Conservation (phyloP, 371 early-diverging fungal genomes). For the Nematocida major region DNA sequence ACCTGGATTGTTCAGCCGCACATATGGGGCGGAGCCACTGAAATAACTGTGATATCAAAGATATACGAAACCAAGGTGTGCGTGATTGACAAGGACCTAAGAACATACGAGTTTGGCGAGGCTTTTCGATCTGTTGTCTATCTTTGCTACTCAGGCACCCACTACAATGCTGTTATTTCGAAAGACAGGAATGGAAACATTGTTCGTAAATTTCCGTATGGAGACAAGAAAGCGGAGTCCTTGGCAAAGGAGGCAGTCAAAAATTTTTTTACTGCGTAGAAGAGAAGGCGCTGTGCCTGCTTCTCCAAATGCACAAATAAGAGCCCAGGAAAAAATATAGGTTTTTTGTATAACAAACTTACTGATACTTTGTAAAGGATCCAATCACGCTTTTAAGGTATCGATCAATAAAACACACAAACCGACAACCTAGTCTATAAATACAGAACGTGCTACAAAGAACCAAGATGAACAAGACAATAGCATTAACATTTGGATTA, state of each 20-base stretch:
- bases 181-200: slow-evolving; percentile 10
- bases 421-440: neutral
- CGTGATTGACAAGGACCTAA: slow-evolving; percentile 13
- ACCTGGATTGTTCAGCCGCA: slow-evolving; percentile 27
- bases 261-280: neutral
- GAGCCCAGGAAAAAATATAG: neutral
- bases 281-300: neutral
- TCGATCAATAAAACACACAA: neutral
- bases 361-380: neutral
- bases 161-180: slow-evolving; percentile 40
- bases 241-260: slow-evolving; percentile 12
- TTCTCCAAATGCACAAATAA: slow-evolving; percentile 4
- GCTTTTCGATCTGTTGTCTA: slow-evolving; percentile 36
- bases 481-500: slow-evolving; percentile 38
- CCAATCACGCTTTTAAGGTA: neutral
- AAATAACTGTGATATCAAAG: slow-evolving; percentile 40
- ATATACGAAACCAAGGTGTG: slow-evolving; percentile 38
- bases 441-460: neutral
- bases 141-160: slow-evolving; percentile 35
- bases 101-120: slow-evolving; percentile 9
- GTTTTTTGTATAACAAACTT: neutral
- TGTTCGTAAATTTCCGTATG: slow-evolving; percentile 20
- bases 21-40: slow-evolving; percentile 48
- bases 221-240: neutral
- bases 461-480: slow-evolving; percentile 14